Base-by-base conservation (phyloP, 1,284 basidiomycete species). In the Rhodotorula sp. region DNA sequence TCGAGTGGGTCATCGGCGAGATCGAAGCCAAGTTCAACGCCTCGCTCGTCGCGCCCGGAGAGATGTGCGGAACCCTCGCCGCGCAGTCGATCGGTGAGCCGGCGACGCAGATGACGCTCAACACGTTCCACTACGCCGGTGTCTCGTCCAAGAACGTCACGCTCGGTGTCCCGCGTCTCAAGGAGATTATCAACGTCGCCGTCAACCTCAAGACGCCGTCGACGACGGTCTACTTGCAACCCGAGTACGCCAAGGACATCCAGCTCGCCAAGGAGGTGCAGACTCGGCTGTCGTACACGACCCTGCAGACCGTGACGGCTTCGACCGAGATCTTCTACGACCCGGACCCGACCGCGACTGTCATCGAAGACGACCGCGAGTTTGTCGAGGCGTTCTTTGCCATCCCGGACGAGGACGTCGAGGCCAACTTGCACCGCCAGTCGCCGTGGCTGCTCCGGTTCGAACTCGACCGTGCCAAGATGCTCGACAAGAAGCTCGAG, bases 321-420 rank as follows among this genome's bases (percentile, higher is more conserved):
- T 92, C 93, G 2, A 93, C 97, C 38, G 95, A 99, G 81, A 98
- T 99, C 77, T 95, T 94, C 88, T 99, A 98, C 80, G 97, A 99
- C 80, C 97, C 97, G 0, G 89, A 97, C 79, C 91, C 93, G 34
- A 89, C 86, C 26, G 88, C 90, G 0, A 99, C 97, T 16, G 89
- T 95, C 79, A 97, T 99, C 80, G 93, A 97, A 77, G 95, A 98
- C 79, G 97, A 99, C 82, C 84, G 87, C 62, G 88, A 95, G 65
- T 99, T 99, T 80, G 95, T 99, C 66, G 93, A 98, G 79, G 94
- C 95, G 0, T 98, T 98, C 91, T 99, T 99, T 81, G 95, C 95
- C 68, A 98, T 99, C 81, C 95, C 95, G 15, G 97, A 99, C 79
- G 94, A 97, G 79, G 93, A 97, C 69, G 90, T 97, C 71, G 93